Base-by-base conservation (phyloP, 2,329 filamentous ascomycete species). In the Talaromyces sp. region DNA sequence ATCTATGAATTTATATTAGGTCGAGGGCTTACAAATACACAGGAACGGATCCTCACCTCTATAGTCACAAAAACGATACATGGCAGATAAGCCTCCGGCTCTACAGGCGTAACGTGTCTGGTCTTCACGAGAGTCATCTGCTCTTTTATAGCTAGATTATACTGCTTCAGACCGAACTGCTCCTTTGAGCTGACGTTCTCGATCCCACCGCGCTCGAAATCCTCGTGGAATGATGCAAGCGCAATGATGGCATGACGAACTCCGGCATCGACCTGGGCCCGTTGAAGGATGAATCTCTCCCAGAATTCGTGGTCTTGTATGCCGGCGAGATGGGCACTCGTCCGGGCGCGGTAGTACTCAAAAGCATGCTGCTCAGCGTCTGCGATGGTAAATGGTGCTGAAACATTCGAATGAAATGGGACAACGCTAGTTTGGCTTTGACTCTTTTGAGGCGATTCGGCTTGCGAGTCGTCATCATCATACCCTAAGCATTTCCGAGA, bases 191-290 rank as follows among this genome's bases (percentile, higher is more conserved):
- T 42, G 16, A 42, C 23, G 3, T 37, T 28, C 7, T 39, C 54
- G 3, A 42, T 28, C 35, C 2, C 46, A 25, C 46, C 58, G n/a
- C 33, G 48, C 44, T 60, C 58, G n/a, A 60, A 60, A 28, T 54
- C 35, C 46, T 60, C 58, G 12, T 60, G 48, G 23, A 60, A 60
- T 7, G 58, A 54, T 11, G 58, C 58, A 11, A 60, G 58, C 1
- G 58, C 58, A 33, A 60, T 52, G 39, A 60, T 42, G 9, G 58
- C 58, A 60, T 60, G 58, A 44, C 58, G 58, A n/a, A 54, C 48
- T 7, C 58, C 58, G 23, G 46, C 33, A 42, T 60, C 58, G 21
- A 54, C 46, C 14, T 54, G 48, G 1, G 58, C 46, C 2, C 46
- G 46, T 23, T 60, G 58, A 8, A 60, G 35, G 23, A 60, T 18